Evolutionary conservation across 2,329 filamentous ascomycete genomes (phyloP).

Genomic region (Fusarium avenaceum): DNA sequence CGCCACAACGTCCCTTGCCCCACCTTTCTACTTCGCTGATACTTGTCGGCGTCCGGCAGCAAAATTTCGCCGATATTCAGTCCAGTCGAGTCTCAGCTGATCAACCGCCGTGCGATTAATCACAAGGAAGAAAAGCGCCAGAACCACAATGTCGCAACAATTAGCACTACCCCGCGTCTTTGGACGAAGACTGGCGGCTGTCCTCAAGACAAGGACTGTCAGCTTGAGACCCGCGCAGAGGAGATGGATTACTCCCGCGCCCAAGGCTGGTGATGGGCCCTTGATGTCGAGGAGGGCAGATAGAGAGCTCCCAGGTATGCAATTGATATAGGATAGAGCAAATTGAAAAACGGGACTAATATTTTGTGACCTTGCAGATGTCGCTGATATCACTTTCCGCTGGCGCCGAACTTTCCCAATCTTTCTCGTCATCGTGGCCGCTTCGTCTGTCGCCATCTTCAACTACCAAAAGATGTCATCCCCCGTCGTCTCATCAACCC

Average conservation of each 20-base stretch:
- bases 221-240: constrained; percentile 53
- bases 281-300: constrained; percentile 75
- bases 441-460: constrained; percentile 88
- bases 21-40: constrained; percentile 14
- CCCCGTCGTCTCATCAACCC: constrained; percentile 85
- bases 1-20: constrained; percentile 42
- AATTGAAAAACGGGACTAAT: constrained; percentile 11
- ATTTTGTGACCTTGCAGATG: constrained; percentile 50
- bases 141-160: constrained; percentile 43
- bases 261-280: constrained; percentile 71
- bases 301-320: constrained; percentile 73
- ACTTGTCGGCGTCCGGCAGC: constrained; percentile 40
- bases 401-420: constrained; percentile 84
- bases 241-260: constrained; percentile 66
- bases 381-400: constrained; percentile 63
- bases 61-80: constrained; percentile 48
- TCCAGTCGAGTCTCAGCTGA: constrained; percentile 44
- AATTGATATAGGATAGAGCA: neutral
- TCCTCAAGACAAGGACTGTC: constrained; percentile 40
- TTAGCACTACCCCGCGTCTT: constrained; percentile 46
- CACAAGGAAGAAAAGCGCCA: constrained; percentile 9
- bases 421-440: constrained; percentile 79
- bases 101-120: constrained; percentile 13
- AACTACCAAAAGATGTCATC: constrained; percentile 98
- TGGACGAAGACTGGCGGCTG: constrained; percentile 45